Evolutionary conservation across 306 rosid genomes (phyloP), one percentile per base, ranked within the genome.

Genomic region (Vicia faba): DNA sequence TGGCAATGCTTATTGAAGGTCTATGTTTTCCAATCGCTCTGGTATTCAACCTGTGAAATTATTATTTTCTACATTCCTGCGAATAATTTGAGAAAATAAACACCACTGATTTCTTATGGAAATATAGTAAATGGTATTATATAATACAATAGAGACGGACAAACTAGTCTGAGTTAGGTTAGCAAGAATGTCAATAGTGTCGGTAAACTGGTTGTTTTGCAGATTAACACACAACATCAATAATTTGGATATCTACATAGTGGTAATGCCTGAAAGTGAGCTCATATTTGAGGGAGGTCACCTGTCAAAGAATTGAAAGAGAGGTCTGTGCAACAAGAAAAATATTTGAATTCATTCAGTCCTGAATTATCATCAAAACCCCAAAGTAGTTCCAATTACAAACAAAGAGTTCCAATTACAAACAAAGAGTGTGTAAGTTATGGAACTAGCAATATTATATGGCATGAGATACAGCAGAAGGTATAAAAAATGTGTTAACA

Each of bases 21-120:
- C 82, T 59, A 88, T 90, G 74, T 71, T 72, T 76, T 86, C 77
- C 84, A 93, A 79, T 51, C 44, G 83, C 43, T 82, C 86, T 1
- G 99, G 99, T 76, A 93, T 68, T 96, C 96, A 93, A 61, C 99
- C 99, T 0, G 90, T 86, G 72, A 93, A 93, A 54, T 41, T 79
- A 76, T 93, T 93, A 84, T 86, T 90, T 70, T 86, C 85, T 61
- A 93, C 87, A 82, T 88, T 90, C 92, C 99, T 93, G 78, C 53
- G 48, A 85, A 51, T 77, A 79, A 74, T 61, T 60, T 45, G 66
- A 49, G 64, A 73, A 48, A 76, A 57, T 29, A 68, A 48, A 38
- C 67, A 41, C 51, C 59, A 67, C 63, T 40, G 75, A 65, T 62
- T 68, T 46, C 36, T 64, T 26, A 38, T 36, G 78, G 53, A 55